Base-by-base conservation (phyloP, 2,329 filamentous ascomycete genomes). In the Whalleya microplaca region DNA sequence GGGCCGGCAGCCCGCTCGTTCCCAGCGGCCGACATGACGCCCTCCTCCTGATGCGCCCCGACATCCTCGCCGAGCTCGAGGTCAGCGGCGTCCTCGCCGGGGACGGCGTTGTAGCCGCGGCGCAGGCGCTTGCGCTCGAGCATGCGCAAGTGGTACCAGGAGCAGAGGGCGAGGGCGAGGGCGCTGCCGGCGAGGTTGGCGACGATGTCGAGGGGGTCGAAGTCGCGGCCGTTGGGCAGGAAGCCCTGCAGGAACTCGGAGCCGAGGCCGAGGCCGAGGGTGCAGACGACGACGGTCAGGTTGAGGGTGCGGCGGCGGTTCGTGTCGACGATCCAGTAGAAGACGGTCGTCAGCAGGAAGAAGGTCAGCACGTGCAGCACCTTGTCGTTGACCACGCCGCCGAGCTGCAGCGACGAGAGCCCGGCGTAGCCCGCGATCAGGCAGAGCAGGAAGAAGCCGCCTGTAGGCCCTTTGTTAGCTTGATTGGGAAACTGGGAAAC, bases 261-360 rank as follows among this genome's bases (percentile, higher is more conserved):
- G 48, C 89, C 90, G 59, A 92, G 76, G 45, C 87, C 87, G 2
- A 93, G 80, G 21, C 74, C 76, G 42, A 89, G 75, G 5, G 93
- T 96, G 77, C 92, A 96, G 58, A 92, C 80, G 20, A 92, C 72
- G 21, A 97, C 78, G 14, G 93, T 96, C 63, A 96, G 78, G 74
- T 99, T 89, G 47, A 96, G 79, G 19, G 87, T 89, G 65, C 94
- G 90, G 49, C 94, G 88, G 61, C 95, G 90, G 61, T 87, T 89
- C 50, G 92, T 96, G 73, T 99, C 95, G 67, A 97, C 77, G 71
- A 97, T 90, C 92, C 95, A 99, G 84, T 99, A 99, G 82, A 98
- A 98, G 65, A 84, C 78, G 63, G 90, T 75, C 16, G 94, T 96
- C 51, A 99, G 83, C 64, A 91, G 72, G 81, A 98, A 96, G 80